Conservation (phyloP, 1,139 yeast genomes). For the Hemisphaericaspora lyxosophila region DNA sequence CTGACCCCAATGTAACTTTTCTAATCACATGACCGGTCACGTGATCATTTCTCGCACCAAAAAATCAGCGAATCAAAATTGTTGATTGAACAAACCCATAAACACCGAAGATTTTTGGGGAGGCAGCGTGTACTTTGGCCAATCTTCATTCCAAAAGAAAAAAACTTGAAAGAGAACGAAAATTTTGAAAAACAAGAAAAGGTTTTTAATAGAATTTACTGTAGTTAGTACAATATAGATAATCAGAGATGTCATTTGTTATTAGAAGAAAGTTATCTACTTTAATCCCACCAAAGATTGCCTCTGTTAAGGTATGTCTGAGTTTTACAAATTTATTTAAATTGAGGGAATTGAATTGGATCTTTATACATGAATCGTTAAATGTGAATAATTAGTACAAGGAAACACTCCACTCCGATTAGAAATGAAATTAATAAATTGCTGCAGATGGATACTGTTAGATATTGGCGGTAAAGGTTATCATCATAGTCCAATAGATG, state of each 20-base stretch:
- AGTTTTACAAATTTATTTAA: not conserved
- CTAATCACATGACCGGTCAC: constrained; percentile 1
- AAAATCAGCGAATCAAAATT: constrained; percentile 17
- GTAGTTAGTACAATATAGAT: not conserved
- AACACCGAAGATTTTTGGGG: constrained; percentile 4
- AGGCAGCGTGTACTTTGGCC: constrained; percentile 8
- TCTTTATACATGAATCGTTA: too few species aligned
- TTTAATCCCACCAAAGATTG: constrained; percentile 98
- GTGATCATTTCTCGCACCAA: not conserved
- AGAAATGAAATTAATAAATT: too few species aligned
- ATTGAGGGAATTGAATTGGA: not conserved
- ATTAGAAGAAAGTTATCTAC: constrained; percentile 93
- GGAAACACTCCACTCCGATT: too few species aligned
- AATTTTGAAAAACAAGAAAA: constrained; percentile 12
- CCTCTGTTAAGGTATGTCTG: constrained; percentile 82
- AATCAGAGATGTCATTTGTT: constrained; percentile 67
- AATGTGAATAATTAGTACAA: too few species aligned
- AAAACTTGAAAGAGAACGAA: constrained; percentile 12
- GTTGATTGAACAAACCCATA: not conserved
- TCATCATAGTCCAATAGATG: too few species aligned
- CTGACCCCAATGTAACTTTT: not conserved
- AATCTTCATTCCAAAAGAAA: constrained; percentile 4
- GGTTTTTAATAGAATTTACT: not conserved
- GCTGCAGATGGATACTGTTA: too few species aligned
- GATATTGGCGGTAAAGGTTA: too few species aligned